These are phyloP conservation scores for Hypoxylon fuscum DNA, from an alignment of 495 filamentous ascomycete species.

Conservation along the genomic window DNA sequence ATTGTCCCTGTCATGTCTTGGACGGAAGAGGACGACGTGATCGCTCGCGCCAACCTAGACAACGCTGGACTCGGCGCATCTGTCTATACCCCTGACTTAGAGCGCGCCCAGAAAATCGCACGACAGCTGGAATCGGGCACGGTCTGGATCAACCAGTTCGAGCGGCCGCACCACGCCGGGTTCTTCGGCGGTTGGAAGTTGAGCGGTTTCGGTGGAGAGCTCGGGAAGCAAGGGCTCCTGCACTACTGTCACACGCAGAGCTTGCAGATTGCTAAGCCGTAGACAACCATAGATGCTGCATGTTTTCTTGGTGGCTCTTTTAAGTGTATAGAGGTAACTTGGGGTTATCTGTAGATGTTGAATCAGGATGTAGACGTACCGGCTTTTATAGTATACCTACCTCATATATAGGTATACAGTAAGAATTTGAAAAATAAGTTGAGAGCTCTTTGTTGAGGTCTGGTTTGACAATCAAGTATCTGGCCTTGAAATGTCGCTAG, in stretches of 20 bases:
- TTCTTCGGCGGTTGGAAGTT: slow-evolving; percentile 73
- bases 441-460: too few relatives aligned
- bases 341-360: slow-evolving; percentile 1
- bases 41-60: slow-evolving; percentile 63
- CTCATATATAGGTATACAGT: too few relatives aligned
- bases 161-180: slow-evolving; percentile 59
- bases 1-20: slow-evolving; percentile 66
- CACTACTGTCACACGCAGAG: slow-evolving; percentile 68
- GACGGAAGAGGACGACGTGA: slow-evolving; percentile 66
- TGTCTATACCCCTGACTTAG: slow-evolving; percentile 64
- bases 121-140: slow-evolving; percentile 61
- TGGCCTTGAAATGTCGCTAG: too few relatives aligned
- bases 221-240: slow-evolving; percentile 65
- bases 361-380: too few relatives aligned
- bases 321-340: slow-evolving; percentile 2
- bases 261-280: slow-evolving; percentile 50
- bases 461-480: too few relatives aligned
- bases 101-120: slow-evolving; percentile 59
- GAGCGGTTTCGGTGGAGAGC: slow-evolving; percentile 72
- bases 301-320: neutral
- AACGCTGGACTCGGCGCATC: slow-evolving; percentile 67
- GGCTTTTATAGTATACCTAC: too few relatives aligned
- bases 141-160: slow-evolving; percentile 67
- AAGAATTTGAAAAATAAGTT: too few relatives aligned
- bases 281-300: neutral